phyloP scores from a whole-genome alignment of 202 grass and related monocot species.

The Panicum virgatum region DNA sequence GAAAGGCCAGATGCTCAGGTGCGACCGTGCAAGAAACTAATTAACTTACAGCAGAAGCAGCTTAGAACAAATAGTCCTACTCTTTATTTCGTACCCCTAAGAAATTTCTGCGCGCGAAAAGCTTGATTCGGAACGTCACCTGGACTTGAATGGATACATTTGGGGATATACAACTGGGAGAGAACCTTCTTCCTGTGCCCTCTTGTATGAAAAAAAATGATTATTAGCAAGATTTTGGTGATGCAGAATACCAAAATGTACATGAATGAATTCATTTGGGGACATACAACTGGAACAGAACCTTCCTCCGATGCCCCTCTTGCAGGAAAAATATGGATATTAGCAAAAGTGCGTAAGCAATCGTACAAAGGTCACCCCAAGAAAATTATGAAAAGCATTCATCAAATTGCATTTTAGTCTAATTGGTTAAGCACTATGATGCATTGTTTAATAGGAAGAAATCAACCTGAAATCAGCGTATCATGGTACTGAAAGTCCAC shows the following conservation, averaged over 20 bases:
- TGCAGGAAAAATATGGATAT: background rate
- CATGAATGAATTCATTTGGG: background rate
- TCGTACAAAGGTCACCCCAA: background rate
- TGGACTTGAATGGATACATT: background rate
- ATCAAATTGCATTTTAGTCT: background rate
- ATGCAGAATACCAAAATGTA: background rate
- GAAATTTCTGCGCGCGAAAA: background rate
- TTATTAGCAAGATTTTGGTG: background rate
- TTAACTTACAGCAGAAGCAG: background rate
- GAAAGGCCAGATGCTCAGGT: slow-evolving; percentile 39
- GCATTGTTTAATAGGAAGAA: background rate
- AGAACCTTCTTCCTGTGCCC: background rate
- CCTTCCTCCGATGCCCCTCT: background rate
- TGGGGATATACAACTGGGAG: background rate
- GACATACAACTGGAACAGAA: background rate
- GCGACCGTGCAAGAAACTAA: background rate
- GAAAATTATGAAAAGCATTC: background rate
- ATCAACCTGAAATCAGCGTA: background rate
- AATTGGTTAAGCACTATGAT: background rate
- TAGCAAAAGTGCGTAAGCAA: background rate
- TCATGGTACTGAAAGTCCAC: background rate
- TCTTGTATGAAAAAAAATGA: background rate
- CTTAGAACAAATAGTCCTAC: background rate
- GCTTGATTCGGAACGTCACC: background rate
- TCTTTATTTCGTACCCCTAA: background rate